Base-by-base conservation (phyloP, 805 yeast species). In the Nakazawaea molendinolei region DNA sequence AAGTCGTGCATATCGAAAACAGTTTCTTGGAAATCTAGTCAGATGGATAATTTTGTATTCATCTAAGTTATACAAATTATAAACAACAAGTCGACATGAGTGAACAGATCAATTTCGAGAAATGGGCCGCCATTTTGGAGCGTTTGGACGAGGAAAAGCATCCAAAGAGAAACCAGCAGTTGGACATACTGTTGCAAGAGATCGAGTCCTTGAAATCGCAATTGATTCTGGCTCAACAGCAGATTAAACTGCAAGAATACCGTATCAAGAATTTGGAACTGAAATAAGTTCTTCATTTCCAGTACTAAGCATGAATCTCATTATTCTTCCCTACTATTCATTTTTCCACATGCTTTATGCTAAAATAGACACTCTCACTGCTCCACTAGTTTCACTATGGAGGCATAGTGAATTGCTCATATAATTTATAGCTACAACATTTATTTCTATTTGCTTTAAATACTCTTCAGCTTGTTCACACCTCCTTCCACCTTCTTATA, bases 81-180 rank as follows among this genome's bases (percentile, higher is more conserved):
- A n/a, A 30, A 20, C 8, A 30, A 8, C 22, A 12, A 10, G 12
- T 26, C 14, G 24, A 16, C n/a, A n/a, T n/a, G 2, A 19, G 22
- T 8, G 21, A 30, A 9, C 20, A 30, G 5, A 13, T 31, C 28
- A 31, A 31, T 17, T 31, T 31, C 14, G 28, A 31, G 24, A 31
- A 31, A 14, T 31, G 34, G 34, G 34, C 15, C 9, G 24, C 15
- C 7, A 27, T 23, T 16, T 31, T 31, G 18, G 34, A 31, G 12
- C 23, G 28, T 23, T 8, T 31, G 28, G 34, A 31, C 24, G 34
- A 31, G 17, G 34, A 31, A 12, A 31, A 31, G 18, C 18, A 18
- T 17, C 12, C 20, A 8, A 23, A 31, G 13, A 31, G 24, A 31
- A 16, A 27, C 7, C 28, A 23, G n/a, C 28, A 31, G n/a, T 20